Conservation (phyloP, 768 basidiomycete species). For the Tylopilus subfusipes region DNA sequence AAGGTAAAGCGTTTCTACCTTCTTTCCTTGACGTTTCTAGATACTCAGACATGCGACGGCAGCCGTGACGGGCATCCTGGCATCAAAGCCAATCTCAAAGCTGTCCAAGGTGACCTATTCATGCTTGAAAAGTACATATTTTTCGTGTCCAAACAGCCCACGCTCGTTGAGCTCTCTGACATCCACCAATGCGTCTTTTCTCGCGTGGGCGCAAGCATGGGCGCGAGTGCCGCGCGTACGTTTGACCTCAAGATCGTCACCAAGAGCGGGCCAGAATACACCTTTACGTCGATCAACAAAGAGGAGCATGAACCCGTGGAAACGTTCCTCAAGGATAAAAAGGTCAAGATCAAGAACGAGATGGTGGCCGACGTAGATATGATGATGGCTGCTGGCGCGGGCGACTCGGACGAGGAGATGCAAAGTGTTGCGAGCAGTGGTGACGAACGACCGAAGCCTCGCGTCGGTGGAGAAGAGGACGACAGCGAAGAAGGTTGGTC, state of each 20-base stretch:
- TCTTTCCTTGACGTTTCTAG: neutral
- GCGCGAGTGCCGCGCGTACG: constrained; percentile 79
- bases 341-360: constrained; percentile 92
- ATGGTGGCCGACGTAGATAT: constrained; percentile 86
- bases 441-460: constrained; percentile 52
- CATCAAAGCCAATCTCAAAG: constrained; percentile 98
- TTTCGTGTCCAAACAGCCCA: constrained; percentile 95
- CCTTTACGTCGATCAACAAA: constrained; percentile 92
- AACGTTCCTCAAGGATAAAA: constrained; percentile 83
- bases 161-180: constrained; percentile 84
- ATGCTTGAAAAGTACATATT: constrained; percentile 97
- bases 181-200: constrained; percentile 92
- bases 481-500: constrained; percentile 69
- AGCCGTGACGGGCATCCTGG: constrained; percentile 89
- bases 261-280: constrained; percentile 79
- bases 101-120: constrained; percentile 94
- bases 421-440: constrained; percentile 74
- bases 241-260: constrained; percentile 91
- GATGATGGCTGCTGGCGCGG: constrained; percentile 60
- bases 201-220: constrained; percentile 84
- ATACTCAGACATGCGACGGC: constrained; percentile 1
- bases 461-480: constrained; percentile 54
- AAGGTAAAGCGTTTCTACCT: constrained; percentile 49
- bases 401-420: constrained; percentile 79
- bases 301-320: constrained; percentile 90